These are phyloP conservation scores for Chalciporus chontae DNA, from an alignment of 768 basidiomycete species.

Conservation along the genomic window DNA sequence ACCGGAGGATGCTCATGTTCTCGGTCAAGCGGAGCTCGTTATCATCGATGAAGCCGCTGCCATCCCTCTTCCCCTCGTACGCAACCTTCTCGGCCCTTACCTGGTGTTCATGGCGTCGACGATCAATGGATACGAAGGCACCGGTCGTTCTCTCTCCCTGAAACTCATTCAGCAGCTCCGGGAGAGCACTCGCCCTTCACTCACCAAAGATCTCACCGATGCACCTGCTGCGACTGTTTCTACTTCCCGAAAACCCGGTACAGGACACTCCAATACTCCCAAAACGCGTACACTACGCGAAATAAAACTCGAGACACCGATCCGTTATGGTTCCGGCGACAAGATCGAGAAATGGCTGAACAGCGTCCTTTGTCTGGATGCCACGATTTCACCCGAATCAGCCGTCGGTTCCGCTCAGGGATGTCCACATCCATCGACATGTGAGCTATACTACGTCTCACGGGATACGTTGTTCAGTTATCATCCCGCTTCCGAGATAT, in stretches of 20 bases:
- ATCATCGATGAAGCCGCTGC: constrained; percentile 99
- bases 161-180: constrained; percentile 97
- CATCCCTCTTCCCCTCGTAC: constrained; percentile 93
- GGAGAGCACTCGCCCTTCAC: constrained; percentile 79
- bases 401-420: constrained; percentile 49
- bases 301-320: constrained; percentile 92
- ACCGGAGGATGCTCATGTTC: constrained; percentile 95
- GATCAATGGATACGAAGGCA: constrained; percentile 99
- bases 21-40: constrained; percentile 95
- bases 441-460: constrained; percentile 94
- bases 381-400: constrained; percentile 54
- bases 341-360: constrained; percentile 95
- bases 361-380: constrained; percentile 84
- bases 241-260: constrained; percentile 47
- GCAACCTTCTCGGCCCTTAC: constrained; percentile 92
- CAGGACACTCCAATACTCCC: constrained; percentile 54
- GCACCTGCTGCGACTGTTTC: constrained; percentile 34
- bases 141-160: constrained; percentile 95
- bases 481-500: constrained; percentile 95
- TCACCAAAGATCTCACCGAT: constrained; percentile 57
- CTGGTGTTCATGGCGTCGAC: constrained; percentile 99
- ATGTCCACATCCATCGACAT: constrained; percentile 91
- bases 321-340: constrained; percentile 86
- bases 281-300: constrained; percentile 75
- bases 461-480: constrained; percentile 96